phyloP scores from a whole-genome alignment of 768 basidiomycete species.

The Collybia mongolica region DNA sequence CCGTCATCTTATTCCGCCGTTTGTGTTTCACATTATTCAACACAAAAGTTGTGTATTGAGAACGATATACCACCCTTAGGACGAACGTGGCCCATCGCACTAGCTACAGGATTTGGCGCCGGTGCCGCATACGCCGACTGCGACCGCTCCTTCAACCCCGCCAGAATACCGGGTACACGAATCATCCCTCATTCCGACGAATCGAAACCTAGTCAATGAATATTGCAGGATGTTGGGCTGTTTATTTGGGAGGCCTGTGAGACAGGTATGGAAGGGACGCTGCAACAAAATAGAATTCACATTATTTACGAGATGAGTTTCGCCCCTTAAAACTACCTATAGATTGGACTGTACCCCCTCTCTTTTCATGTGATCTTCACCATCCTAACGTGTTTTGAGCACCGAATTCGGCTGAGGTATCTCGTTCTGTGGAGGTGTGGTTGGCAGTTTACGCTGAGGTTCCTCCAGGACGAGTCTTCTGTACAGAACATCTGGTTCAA shows the following conservation, averaged over 20 bases:
- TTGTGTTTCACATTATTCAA: slow-evolving; percentile 32
- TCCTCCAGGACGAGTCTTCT: slow-evolving; percentile 54
- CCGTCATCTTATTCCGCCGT: slow-evolving; percentile 92
- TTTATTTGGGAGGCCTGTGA: too few species aligned
- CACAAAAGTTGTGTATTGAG: not conserved
- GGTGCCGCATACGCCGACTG: slow-evolving; percentile 91
- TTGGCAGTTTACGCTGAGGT: slow-evolving; percentile 31
- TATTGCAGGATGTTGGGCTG: not conserved
- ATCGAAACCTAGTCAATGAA: slow-evolving; percentile 19
- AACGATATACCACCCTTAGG: slow-evolving; percentile 42
- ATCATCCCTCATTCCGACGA: slow-evolving; percentile 51
- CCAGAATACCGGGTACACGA: slow-evolving; percentile 81
- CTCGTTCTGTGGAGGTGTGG: not conserved
- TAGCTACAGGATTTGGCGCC: slow-evolving; percentile 83
- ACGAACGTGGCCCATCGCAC: slow-evolving; percentile 89
- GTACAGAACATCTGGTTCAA: slow-evolving; percentile 58
- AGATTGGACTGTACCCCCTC: too few species aligned
- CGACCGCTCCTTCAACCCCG: slow-evolving; percentile 90
- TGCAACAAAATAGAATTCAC: not conserved
- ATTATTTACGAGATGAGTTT: not conserved
- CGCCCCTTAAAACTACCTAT: not conserved
- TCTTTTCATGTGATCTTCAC: too few species aligned
- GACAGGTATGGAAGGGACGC: not conserved
- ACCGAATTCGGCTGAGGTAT: too few species aligned
- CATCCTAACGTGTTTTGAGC: too few species aligned